Conservation (phyloP, 768 basidiomycete genomes). For the Mycena floridula region DNA sequence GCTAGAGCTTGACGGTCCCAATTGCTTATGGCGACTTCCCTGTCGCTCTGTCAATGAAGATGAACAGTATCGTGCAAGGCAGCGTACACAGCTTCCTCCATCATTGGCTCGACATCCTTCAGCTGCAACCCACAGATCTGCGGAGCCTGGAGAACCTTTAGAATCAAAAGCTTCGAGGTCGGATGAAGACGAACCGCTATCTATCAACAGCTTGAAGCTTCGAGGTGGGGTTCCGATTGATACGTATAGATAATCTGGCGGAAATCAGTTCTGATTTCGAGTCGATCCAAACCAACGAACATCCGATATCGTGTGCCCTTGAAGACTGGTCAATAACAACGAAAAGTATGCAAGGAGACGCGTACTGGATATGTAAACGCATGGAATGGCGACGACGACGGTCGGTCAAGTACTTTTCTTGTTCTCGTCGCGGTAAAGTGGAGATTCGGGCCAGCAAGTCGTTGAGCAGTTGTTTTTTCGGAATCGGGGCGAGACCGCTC, state of each 20-base stretch:
- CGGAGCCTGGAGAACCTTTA: too few species aligned
- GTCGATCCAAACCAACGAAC: conserved; percentile 17
- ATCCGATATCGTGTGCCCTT: conserved; percentile 51
- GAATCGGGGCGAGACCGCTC: conserved; percentile 37
- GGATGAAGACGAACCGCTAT: too few species aligned
- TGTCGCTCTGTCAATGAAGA: conserved; percentile 9
- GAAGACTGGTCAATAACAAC: neutral
- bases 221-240: conserved; percentile 41
- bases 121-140: conserved; percentile 53
- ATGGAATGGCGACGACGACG: conserved; percentile 50
- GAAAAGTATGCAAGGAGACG: neutral
- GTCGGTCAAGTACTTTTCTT: conserved; percentile 37
- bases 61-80: neutral
- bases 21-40: conserved; percentile 52
- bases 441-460: neutral
- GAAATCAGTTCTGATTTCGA: neutral
- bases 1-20: conserved; percentile 51
- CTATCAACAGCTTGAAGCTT: conserved; percentile 47
- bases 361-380: neutral
- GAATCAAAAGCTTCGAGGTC: too few species aligned
- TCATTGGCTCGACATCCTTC: conserved; percentile 34
- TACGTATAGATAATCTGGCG: conserved; percentile 24
- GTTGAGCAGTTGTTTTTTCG: conserved; percentile 26
- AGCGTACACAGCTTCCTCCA: conserved; percentile 18
- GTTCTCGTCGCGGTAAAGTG: conserved; percentile 18